phyloP scores from a whole-genome alignment of 2,329 filamentous ascomycete genomes.

The Microdochium trichocladiopsis region DNA sequence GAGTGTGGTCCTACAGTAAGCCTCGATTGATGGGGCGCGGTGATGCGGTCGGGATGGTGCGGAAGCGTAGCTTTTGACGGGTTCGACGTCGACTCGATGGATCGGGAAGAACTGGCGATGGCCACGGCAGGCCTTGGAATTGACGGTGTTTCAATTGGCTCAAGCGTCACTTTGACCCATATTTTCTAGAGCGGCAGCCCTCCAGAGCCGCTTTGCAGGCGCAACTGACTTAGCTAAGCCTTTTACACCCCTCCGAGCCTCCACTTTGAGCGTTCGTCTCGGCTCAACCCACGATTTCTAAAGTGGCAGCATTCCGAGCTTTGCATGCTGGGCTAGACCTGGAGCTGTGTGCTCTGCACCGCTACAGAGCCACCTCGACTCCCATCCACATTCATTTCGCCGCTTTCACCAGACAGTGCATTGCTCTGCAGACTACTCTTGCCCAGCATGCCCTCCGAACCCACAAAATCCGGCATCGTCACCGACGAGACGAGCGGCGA shows the following conservation, averaged over 20 bases:
- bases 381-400: background rate
- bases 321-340: background rate
- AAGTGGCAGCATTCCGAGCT: too few relatives aligned
- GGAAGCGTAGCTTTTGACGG: background rate
- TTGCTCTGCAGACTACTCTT: background rate
- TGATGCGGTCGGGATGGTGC: slow-evolving; percentile 3
- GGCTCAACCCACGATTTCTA: too few relatives aligned
- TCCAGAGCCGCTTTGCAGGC: background rate
- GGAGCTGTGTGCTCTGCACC: background rate
- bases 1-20: background rate
- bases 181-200: background rate
- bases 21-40: background rate
- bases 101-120: background rate
- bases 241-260: background rate
- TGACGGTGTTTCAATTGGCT: background rate
- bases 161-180: background rate
- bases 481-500: slow-evolving; percentile 69
- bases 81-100: background rate
- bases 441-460: slow-evolving; percentile 36
- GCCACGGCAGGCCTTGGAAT: background rate
- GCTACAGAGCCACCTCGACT: background rate
- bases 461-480: slow-evolving; percentile 66
- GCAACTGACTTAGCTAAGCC: background rate
- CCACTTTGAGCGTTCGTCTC: too few relatives aligned
- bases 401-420: background rate